Base-by-base conservation (phyloP, 2,329 filamentous ascomycete genomes). In the Sporothrix schenckii region DNA sequence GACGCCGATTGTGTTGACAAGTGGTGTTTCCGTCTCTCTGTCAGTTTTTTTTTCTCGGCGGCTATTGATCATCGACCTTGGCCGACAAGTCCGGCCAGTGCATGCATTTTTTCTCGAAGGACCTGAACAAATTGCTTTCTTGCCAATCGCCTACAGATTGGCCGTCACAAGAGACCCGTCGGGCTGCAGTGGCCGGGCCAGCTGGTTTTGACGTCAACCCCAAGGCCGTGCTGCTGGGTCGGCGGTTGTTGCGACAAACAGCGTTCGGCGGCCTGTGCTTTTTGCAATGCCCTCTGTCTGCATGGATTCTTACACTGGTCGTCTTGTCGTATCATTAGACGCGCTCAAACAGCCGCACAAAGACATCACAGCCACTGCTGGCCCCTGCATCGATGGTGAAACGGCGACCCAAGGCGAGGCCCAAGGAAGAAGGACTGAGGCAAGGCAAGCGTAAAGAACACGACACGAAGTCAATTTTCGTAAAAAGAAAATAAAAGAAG, bases 331-430 rank as follows among this genome's bases (percentile, higher is more conserved):
- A 27, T 21, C 4, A 19, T 47, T 44, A 61, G 58, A 47, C 39
- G 58, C 58, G 58, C 39, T 60, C 58, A 44, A 47, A 47, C 39
- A 61, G 41, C n/a, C 58, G 58, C 58, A 47, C 58, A 61, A 61
- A 61, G n/a, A 16, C 34, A 34, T 34, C 19, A 61, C 34, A 61
- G 2, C 5, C 14, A 16, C 13, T 16, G 41, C 41, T 34, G 11
- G 39, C 58, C 39, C 39, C 58, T 61, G 58, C 58, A 27, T 44
- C 4, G 39, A 61, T 61, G 58, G 58, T 61, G 58, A 61, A 47
- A 61, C 58, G 34, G 39, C 34, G 13, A 16, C 58, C 11, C 13
- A 47, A 61, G 27, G 41, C 10, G 39, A 24, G 58, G 58, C 58
- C 56, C 21, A n/a, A 21, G 21, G n/a, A 47, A 16, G 21, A 24